Evolutionary conservation across 441 rosid genomes (phyloP).

Genomic region (Adansonia grandidieri): DNA sequence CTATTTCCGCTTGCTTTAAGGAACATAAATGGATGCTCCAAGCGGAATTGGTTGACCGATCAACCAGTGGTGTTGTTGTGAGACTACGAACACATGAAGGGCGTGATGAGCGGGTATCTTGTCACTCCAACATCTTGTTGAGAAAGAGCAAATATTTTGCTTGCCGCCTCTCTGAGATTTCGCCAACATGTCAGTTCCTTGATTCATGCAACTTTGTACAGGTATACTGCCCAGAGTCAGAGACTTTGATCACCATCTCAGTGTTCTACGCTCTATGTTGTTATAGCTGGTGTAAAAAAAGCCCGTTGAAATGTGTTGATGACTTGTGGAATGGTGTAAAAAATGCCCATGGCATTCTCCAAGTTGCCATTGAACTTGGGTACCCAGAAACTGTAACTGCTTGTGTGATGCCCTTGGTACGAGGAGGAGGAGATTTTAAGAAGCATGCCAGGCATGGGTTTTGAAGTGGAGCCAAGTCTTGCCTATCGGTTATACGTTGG

Average conservation of each 20-base stretch:
- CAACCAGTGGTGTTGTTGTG: constrained; percentile 88
- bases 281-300: constrained; percentile 48
- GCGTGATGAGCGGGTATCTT: constrained; percentile 86
- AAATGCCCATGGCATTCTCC: constrained; percentile 79
- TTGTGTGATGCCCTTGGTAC: constrained; percentile 85
- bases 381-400: constrained; percentile 63
- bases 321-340: constrained; percentile 74
- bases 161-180: constrained; percentile 83
- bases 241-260: constrained; percentile 75
- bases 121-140: constrained; percentile 75
- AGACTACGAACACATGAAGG: constrained; percentile 80
- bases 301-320: too few species aligned
- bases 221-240: constrained; percentile 76
- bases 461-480: constrained; percentile 68
- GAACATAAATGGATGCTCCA: constrained; percentile 46
- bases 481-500: constrained; percentile 52
- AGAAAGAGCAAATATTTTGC: constrained; percentile 82
- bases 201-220: constrained; percentile 90
- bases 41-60: constrained; percentile 73
- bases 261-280: constrained; percentile 68
- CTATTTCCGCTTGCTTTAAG: constrained; percentile 33
- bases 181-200: constrained; percentile 95
- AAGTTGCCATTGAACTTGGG: constrained; percentile 50
- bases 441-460: constrained; percentile 69
- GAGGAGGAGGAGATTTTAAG: constrained; percentile 90